Base-by-base conservation (phyloP, 2,329 filamentous ascomycete genomes). In the Chaetoscypha palmicola region DNA sequence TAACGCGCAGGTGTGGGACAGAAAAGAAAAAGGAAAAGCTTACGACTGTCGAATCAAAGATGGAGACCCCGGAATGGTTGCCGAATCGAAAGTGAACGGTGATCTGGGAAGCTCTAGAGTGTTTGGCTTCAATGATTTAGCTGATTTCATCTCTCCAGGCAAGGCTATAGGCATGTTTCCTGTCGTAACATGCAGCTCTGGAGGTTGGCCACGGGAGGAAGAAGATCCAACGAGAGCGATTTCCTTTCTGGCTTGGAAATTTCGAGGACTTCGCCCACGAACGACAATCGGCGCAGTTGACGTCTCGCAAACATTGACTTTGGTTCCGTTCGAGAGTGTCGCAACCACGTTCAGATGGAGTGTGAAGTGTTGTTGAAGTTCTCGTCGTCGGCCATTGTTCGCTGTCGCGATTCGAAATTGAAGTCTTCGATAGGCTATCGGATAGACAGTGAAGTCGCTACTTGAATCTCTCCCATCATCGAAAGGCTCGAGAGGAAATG, bases 331-430 rank as follows among this genome's bases (percentile, higher is more conserved):
- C 1, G 86, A 77, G 38, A 97, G 68, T 0, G 87, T 92, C 12
- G 83, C 90, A 51, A 90, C 72, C 8, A 95, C 82, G 64, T 91
- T 94, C 40, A 97, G 70, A 51, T 89, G 83, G 46, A 97, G 74
- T 9, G 94, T 81, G 64, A 97, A 97, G 67, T 97, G 91, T 62
- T 97, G 91, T 62, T 97, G 91, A 35, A 97, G 75, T 63, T 97
- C 91, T 68, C 95, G 94, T 50, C 91, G 76, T 48, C 91, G 80
- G 9, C 91, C 91, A 62, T 97, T 97, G 67, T 97, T 97, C 45
- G 91, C 91, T 7, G 91, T 97, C 14, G 91, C 91, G 71, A 83
- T 94, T 57, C 91, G 77, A 61, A 97, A 97, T 59, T 97, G 91
- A 49, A 97, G 68, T 46, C 91, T 77, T 58, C 92, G 89, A 88